Evolutionary conservation across 148 eudicot genomes (phyloP), one percentile per base, ranked within the genome.

Genomic region (Vaccinium vitisidaea): DNA sequence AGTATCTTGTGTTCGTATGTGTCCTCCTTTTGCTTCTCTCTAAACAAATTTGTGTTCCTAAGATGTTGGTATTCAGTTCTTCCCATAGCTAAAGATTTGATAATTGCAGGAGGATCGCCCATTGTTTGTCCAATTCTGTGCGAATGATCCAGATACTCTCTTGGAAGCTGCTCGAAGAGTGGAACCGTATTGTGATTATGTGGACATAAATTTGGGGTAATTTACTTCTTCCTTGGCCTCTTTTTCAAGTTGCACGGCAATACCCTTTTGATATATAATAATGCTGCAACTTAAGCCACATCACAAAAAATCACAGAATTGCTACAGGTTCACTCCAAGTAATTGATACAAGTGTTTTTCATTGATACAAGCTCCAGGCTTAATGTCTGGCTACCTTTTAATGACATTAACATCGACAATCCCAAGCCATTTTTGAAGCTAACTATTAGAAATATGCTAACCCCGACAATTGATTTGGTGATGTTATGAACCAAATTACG

Each of bases 191-290:
- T 97, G 99, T 83, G 99, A 97, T 88, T 97, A 97, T 80, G 95
- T 97, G 73, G 99, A 97, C 87, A 97, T 97, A 80, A 97, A 97
- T 87, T 84, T 97, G 49, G 99, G 99, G 99, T 95, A 88, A 91
- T 69, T 13, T 82, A 27, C 78, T 55, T 82, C 43, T 12, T 74
- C 53, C 46, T 70, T 23, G n/a, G 9, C 54, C 23, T 36, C 25
- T 27, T 1, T 1, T 74, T 56, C n/a, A 79, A 32, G 13, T 75
- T 73, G 71, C 71, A 75, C 5, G 49, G 46, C 11, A 27, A 80
- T 11, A 70, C 27, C 19, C 80, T 25, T 18, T 23, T 77, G 50
- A 3, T 30, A 18, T 59, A 6, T 21, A 43, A 46, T n/a, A 54
- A 55, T 43, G 27, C 58, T 74, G 53, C 36, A 73, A 73, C 43